phyloP scores from a whole-genome alignment of 345 rosid genomes.

The Microthlaspi erraticum region DNA sequence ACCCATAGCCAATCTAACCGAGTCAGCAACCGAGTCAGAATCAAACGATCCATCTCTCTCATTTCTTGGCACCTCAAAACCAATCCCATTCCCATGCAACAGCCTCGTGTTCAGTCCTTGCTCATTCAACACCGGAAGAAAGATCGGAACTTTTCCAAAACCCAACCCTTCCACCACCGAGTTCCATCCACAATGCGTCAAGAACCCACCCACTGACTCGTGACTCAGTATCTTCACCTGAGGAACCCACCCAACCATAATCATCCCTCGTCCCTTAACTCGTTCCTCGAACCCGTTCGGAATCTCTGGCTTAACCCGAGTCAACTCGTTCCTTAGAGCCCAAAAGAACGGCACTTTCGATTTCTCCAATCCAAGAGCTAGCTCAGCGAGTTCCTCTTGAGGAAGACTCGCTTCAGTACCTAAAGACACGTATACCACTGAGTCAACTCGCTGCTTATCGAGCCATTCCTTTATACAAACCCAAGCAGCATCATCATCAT shows the following conservation, averaged over 20 bases:
- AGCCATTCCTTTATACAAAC: constrained; percentile 48
- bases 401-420: constrained; percentile 53
- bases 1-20: constrained; percentile 46
- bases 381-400: constrained; percentile 41
- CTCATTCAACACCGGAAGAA: constrained; percentile 48
- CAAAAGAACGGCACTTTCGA: constrained; percentile 55
- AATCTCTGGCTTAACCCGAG: constrained; percentile 5
- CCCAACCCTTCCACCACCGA: constrained; percentile 53
- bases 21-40: constrained; percentile 46
- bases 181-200: constrained; percentile 58
- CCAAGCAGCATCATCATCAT: constrained; percentile 39
- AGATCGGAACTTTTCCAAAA: constrained; percentile 45
- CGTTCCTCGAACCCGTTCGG: constrained; percentile 48
- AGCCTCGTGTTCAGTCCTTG: constrained; percentile 56
- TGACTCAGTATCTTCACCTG: constrained; percentile 50
- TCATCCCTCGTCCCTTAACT: constrained; percentile 40
- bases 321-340: constrained; percentile 48
- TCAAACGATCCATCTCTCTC: constrained; percentile 51
- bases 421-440: constrained; percentile 56
- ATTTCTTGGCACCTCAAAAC: constrained; percentile 47
- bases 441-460: constrained; percentile 41
- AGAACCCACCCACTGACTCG: constrained; percentile 49
- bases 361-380: constrained; percentile 57
- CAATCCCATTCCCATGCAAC: constrained; percentile 47
- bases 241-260: constrained; percentile 48